Evolutionary conservation across 495 filamentous ascomycete genomes (phyloP).

Genomic region (Staphylotrichum longicolle): DNA sequence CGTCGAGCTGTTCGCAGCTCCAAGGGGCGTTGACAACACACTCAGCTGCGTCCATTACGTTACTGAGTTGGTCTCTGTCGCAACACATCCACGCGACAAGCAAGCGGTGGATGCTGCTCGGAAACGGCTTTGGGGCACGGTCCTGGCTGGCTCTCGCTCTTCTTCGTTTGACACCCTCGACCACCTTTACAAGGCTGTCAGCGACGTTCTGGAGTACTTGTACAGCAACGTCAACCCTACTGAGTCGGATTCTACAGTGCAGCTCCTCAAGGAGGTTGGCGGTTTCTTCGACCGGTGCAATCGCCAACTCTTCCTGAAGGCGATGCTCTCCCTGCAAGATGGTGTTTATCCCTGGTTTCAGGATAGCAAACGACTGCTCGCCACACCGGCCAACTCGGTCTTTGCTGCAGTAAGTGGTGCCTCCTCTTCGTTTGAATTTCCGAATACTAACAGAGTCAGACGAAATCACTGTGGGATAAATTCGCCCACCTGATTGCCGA

Average conservation of each 20-base stretch:
- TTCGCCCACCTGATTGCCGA: slow-evolving; percentile 35
- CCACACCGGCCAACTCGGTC: slow-evolving; percentile 32
- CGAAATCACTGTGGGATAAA: slow-evolving; percentile 43
- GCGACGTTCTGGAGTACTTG: slow-evolving; percentile 40
- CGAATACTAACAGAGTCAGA: slow-evolving; percentile 35
- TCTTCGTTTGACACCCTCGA: slow-evolving; percentile 58
- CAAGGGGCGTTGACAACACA: neutral
- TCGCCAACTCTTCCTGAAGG: slow-evolving; percentile 34
- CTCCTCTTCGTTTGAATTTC: neutral
- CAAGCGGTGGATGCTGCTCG: slow-evolving; percentile 58
- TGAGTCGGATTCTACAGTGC: slow-evolving; percentile 26
- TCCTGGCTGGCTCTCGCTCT: slow-evolving; percentile 41
- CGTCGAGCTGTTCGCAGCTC: slow-evolving; percentile 29
- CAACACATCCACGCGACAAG: slow-evolving; percentile 50
- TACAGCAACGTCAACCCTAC: slow-evolving; percentile 41
- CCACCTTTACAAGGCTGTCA: slow-evolving; percentile 56
- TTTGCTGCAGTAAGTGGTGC: slow-evolving; percentile 39
- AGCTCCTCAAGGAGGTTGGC: slow-evolving; percentile 37
- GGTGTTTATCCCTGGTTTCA: slow-evolving; percentile 61
- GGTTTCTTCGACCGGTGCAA: slow-evolving; percentile 42
- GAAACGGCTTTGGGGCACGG: slow-evolving; percentile 59
- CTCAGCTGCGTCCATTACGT: slow-evolving; percentile 34
- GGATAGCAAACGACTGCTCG: slow-evolving; percentile 46
- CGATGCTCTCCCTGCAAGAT: slow-evolving; percentile 56
- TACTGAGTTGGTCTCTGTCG: slow-evolving; percentile 37